These are phyloP conservation scores for Gracilaria caudata DNA, from an alignment of 23 red algal genomes.

Conservation along the genomic window DNA sequence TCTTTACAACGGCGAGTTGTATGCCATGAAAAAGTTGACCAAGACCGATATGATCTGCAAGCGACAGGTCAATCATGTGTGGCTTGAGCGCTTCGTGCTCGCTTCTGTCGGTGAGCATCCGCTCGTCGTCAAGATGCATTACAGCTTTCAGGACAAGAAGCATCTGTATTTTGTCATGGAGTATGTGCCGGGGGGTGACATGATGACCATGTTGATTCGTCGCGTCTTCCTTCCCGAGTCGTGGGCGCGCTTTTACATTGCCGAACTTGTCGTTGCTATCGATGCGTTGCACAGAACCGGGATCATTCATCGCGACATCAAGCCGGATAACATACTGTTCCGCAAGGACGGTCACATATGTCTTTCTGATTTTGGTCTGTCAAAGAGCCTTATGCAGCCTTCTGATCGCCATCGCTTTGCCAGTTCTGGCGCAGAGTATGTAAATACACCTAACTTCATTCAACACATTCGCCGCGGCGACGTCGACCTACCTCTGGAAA, in stretches of 20 bases:
- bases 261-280: slow-evolving; percentile 91
- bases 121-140: slow-evolving; percentile 81
- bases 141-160: slow-evolving; percentile 89
- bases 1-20: slow-evolving; percentile 64
- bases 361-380: slow-evolving; percentile 95
- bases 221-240: slow-evolving; percentile 81
- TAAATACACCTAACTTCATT: slow-evolving; percentile 56
- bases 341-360: slow-evolving; percentile 85
- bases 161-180: slow-evolving; percentile 94
- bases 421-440: slow-evolving; percentile 54
- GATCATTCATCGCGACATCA: slow-evolving; percentile 98
- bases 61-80: slow-evolving; percentile 85
- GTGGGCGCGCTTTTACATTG: slow-evolving; percentile 88
- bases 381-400: slow-evolving; percentile 76
- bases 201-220: slow-evolving; percentile 95
- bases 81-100: slow-evolving; percentile 90
- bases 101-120: slow-evolving; percentile 75
- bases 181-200: slow-evolving; percentile 93
- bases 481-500: slow-evolving; percentile 57
- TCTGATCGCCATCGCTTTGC: slow-evolving; percentile 52
- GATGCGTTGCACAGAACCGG: slow-evolving; percentile 86
- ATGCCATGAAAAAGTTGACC: slow-evolving; percentile 90
- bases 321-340: slow-evolving; percentile 98
- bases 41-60: slow-evolving; percentile 89
- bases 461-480: slow-evolving; percentile 70